phyloP scores from a whole-genome alignment of 768 basidiomycete species.

The Kondoa subrosea region DNA sequence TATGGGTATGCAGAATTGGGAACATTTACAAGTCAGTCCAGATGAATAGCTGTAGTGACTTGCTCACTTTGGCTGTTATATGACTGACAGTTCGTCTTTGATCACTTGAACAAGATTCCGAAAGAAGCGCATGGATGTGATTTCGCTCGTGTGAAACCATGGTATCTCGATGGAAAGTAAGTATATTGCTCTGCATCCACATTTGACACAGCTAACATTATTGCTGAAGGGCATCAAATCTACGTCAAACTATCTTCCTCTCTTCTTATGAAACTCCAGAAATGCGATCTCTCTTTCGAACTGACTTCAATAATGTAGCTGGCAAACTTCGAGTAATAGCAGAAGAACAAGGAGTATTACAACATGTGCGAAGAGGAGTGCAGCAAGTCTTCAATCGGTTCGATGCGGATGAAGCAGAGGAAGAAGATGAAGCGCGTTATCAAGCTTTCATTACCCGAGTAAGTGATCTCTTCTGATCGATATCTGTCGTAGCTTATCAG shows the following conservation, averaged over 20 bases:
- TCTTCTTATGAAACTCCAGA: conserved; percentile 83
- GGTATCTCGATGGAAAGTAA: conserved; percentile 91
- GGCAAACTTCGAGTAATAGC: conserved; percentile 62
- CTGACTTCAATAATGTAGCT: conserved; percentile 58
- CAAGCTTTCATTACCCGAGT: conserved; percentile 74
- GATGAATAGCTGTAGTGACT: not conserved
- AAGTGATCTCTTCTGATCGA: conserved; percentile 3
- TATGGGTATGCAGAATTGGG: conserved; percentile 97
- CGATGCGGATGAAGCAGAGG: conserved; percentile 50
- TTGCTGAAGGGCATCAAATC: conserved; percentile 49
- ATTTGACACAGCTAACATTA: not conserved
- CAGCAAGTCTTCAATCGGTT: conserved; percentile 67
- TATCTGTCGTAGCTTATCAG: too few relatives aligned
- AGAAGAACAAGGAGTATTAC: conserved; percentile 48
- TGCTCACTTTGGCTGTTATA: not conserved
- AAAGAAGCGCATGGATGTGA: conserved; percentile 86
- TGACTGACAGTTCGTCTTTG: conserved; percentile 41
- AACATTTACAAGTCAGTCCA: conserved; percentile 65
- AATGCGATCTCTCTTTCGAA: conserved; percentile 59
- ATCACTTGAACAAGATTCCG: conserved; percentile 69
- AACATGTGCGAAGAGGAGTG: conserved; percentile 60
- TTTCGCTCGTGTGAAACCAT: conserved; percentile 91
- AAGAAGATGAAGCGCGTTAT: conserved; percentile 75
- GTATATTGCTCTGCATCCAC: conserved; percentile 31
- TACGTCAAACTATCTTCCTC: conserved; percentile 77